A percentile compares a stretch with the other conserved stretches of the same genome.
These are phyloP conservation scores for Globisporangium rhizosaccharum DNA, from an alignment of 352 stramenopile genomes.

Conservation along the genomic window DNA sequence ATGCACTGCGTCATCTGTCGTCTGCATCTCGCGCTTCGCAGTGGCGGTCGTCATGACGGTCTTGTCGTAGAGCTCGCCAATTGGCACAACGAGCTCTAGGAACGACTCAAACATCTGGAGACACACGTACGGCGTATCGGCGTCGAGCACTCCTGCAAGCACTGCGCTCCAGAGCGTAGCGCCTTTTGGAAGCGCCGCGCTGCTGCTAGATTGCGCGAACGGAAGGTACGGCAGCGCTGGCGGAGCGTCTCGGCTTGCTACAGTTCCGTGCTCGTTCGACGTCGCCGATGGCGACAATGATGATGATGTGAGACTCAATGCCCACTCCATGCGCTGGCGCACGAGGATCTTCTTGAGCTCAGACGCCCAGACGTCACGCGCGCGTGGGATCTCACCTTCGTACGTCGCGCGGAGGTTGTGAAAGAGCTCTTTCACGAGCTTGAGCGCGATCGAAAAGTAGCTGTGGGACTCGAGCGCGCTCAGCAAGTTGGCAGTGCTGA, in stretches of 20 bases:
- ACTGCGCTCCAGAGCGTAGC: conserved; percentile 17
- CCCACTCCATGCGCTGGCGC: conserved; percentile 16
- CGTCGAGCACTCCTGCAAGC: conserved; percentile 14
- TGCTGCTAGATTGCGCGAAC: background rate
- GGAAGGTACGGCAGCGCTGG: conserved; percentile 1
- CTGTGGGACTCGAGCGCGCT: conserved; percentile 16
- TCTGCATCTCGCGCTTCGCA: background rate
- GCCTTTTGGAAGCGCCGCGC: conserved; percentile 3
- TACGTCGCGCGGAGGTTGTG: conserved; percentile 3
- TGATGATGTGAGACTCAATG: conserved; percentile 4
- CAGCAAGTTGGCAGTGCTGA: conserved; percentile 8
- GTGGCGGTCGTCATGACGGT: conserved; percentile 3
- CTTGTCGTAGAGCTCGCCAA: conserved; percentile 17
- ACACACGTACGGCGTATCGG: conserved; percentile 26
- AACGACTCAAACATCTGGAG: conserved; percentile 34
- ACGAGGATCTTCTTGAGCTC: conserved; percentile 16
- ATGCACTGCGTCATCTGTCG: no score
- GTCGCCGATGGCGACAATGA: background rate
- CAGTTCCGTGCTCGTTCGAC: background rate
- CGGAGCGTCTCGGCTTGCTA: background rate
- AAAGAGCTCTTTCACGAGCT: conserved; percentile 16
- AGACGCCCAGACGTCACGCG: conserved; percentile 13
- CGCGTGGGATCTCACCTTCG: conserved; percentile 5
- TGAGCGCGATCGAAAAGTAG: conserved; percentile 16
- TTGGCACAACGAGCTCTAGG: conserved; percentile 29